A percentile compares a stretch with the other conserved stretches of the same genome.
Evolutionary conservation across 768 basidiomycete species (phyloP).

Genomic region (Lentinula detonsa): DNA sequence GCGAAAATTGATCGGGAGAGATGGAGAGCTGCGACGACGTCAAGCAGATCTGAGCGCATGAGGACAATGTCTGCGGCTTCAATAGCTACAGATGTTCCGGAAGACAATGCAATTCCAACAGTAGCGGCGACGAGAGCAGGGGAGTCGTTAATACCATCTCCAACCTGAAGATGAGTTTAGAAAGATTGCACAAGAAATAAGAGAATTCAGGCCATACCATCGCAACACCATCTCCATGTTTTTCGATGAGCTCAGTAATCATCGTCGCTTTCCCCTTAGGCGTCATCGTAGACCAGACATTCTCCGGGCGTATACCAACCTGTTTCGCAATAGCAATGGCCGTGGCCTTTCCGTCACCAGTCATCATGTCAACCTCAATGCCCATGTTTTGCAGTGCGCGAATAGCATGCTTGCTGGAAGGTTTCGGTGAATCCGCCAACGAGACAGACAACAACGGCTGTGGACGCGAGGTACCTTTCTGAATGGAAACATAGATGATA

Average conservation of each 20-base stretch:
- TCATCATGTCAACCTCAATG: constrained; percentile 89
- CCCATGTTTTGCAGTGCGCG: constrained; percentile 81
- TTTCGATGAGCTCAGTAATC: constrained; percentile 73
- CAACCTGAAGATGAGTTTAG: constrained; percentile 51
- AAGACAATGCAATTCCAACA: constrained; percentile 93
- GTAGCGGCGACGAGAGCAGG: constrained; percentile 95
- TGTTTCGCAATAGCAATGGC: constrained; percentile 86
- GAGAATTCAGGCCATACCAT: constrained; percentile 56
- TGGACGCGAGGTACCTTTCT: constrained; percentile 32
- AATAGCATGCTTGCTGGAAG: constrained; percentile 80
- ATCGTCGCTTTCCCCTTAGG: constrained; percentile 93
- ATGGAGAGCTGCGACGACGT: constrained; percentile 94
- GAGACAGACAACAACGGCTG: constrained; percentile 76
- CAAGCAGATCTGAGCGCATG: constrained; percentile 94
- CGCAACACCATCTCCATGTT: constrained; percentile 68
- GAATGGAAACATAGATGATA: constrained; percentile 80
- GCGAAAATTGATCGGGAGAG: constrained; percentile 84
- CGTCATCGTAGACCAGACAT: constrained; percentile 90
- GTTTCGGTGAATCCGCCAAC: constrained; percentile 82
- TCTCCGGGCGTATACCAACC: constrained; percentile 78
- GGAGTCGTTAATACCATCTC: constrained; percentile 98
- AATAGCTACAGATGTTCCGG: constrained; percentile 94
- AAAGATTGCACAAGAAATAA: not conserved
- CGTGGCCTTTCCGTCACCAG: constrained; percentile 84
- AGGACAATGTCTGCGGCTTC: constrained; percentile 98